Evolutionary conservation across 805 yeast species (phyloP).

Genomic region (Lipomyces oligophaga): DNA sequence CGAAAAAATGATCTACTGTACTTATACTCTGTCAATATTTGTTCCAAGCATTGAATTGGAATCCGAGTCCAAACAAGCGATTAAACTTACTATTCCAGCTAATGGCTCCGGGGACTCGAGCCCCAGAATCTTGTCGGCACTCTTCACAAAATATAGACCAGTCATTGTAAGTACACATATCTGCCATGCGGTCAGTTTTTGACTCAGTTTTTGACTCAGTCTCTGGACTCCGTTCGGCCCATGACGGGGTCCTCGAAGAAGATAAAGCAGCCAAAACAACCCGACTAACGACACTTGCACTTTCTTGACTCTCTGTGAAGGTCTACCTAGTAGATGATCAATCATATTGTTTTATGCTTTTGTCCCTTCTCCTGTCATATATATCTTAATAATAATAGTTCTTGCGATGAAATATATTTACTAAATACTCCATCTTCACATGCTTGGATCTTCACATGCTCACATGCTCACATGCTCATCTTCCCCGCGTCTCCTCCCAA

Average conservation of each 20-base stretch:
- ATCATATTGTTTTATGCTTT: no score
- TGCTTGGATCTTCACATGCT: no score
- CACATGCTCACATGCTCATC: no score
- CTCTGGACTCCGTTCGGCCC: constrained; percentile 30
- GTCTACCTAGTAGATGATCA: constrained; percentile 34
- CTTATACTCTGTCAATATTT: constrained; percentile 1
- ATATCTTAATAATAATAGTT: no score
- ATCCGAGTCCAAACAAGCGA: neutral
- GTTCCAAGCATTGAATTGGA: neutral
- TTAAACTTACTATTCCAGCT: constrained; percentile 21
- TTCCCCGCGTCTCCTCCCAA: no score
- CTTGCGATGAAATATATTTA: no score
- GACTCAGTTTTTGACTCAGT: constrained; percentile 25
- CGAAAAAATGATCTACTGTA: constrained; percentile 32
- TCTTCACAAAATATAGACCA: constrained; percentile 33
- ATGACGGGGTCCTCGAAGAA: constrained; percentile 32
- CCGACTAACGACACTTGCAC: constrained; percentile 32
- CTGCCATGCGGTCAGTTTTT: constrained; percentile 34
- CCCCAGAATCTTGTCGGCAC: constrained; percentile 32
- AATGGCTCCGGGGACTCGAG: constrained; percentile 34
- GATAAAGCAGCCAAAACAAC: constrained; percentile 29
- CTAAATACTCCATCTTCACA: no score
- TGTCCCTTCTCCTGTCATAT: no score
- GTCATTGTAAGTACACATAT: constrained; percentile 33
- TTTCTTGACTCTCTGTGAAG: constrained; percentile 32